A percentile compares a stretch with the other conserved stretches of the same genome.
Evolutionary conservation across 192 early-diverging fungal species (phyloP).

Genomic region (Backusella sp.): DNA sequence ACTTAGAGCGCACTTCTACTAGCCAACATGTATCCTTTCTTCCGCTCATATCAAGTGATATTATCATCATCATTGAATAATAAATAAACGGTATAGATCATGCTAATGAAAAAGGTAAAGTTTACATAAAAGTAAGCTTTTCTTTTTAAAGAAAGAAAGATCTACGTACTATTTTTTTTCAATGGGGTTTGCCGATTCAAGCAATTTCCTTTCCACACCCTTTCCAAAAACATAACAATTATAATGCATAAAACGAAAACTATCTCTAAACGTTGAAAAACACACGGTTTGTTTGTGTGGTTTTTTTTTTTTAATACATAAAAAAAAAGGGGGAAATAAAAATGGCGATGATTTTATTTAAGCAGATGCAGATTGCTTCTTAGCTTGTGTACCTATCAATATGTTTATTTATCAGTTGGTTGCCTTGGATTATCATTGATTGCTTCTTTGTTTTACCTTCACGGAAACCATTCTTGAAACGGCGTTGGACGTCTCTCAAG

Average conservation of each 20-base stretch:
- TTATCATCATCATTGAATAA: too few species aligned
- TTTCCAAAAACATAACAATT: neutral
- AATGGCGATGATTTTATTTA: slow-evolving; percentile 5
- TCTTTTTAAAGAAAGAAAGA: too few species aligned
- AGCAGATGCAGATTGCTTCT: slow-evolving; percentile 20
- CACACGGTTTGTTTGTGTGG: neutral
- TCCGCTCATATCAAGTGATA: too few species aligned
- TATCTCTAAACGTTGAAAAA: neutral
- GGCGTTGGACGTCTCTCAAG: slow-evolving; percentile 88
- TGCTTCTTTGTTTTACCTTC: slow-evolving; percentile 49
- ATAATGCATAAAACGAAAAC: neutral
- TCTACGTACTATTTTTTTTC: neutral
- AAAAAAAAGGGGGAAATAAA: neutral
- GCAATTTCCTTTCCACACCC: neutral
- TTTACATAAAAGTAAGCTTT: too few species aligned
- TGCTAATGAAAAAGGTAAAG: too few species aligned
- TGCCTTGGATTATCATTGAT: neutral
- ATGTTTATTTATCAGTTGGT: neutral
- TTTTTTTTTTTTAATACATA: neutral
- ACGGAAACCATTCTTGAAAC: slow-evolving; percentile 99
- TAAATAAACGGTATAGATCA: too few species aligned
- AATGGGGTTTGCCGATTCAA: neutral
- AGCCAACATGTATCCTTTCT: too few species aligned
- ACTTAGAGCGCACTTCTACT: neutral
- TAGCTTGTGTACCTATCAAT: slow-evolving; percentile 20